phyloP scores from a whole-genome alignment of 2,329 filamentous ascomycete species.

The Ophiostoma triangulosporum region DNA sequence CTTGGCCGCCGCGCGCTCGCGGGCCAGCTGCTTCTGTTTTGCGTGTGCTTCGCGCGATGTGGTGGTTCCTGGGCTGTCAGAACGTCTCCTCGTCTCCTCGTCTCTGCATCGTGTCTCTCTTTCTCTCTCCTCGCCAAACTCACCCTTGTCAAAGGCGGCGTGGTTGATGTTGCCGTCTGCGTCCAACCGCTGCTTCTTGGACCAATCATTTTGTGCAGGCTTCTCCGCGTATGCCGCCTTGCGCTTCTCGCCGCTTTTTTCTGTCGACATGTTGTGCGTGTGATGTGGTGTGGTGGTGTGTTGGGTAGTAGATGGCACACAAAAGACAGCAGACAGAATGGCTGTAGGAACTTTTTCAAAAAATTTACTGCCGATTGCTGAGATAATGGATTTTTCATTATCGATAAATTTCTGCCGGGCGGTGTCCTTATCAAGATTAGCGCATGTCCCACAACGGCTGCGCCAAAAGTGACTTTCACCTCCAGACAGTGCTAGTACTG shows the following conservation, averaged over 20 bases:
- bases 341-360: conserved; percentile 1
- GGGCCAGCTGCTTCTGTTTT: conserved; percentile 79
- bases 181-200: conserved; percentile 38
- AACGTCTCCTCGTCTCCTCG: background rate
- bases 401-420: conserved; percentile 20
- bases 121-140: background rate
- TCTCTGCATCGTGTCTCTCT: no score
- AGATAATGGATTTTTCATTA: conserved; percentile 2
- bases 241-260: conserved; percentile 40
- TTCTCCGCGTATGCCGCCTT: conserved; percentile 35
- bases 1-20: conserved; percentile 83
- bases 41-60: conserved; percentile 77
- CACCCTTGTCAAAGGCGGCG: conserved; percentile 6
- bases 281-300: conserved; percentile 1
- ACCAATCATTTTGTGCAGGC: conserved; percentile 26
- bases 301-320: background rate
- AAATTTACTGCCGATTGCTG: conserved; percentile 4
- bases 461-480: background rate
- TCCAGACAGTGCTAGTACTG: background rate
- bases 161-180: conserved; percentile 12
- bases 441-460: background rate
- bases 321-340: background rate
- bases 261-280: conserved; percentile 32
- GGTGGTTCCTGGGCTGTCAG: conserved; percentile 7
- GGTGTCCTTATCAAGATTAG: conserved; percentile 17